phyloP scores from a whole-genome alignment of 2,329 filamentous ascomycete species.

The Pseudogymnoascus sp. region DNA sequence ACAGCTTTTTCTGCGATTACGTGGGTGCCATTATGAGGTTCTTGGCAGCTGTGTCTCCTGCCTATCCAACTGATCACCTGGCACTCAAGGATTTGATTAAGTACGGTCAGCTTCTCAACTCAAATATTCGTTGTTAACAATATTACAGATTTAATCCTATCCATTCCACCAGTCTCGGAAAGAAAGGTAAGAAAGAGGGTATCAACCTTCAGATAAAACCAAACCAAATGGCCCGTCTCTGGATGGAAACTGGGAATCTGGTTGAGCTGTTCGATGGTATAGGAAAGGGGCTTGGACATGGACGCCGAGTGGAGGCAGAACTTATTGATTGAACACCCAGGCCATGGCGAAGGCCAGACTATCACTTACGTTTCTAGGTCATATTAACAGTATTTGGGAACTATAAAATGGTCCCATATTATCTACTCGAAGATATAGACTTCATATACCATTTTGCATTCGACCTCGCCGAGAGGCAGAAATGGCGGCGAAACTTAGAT shows the following conservation, averaged over 20 bases:
- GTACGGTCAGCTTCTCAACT: not conserved
- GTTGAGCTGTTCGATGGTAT: not conserved
- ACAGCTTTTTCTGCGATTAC: conserved; percentile 28
- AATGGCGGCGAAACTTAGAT: not conserved
- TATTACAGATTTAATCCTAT: conserved; percentile 17
- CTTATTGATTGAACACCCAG: not conserved
- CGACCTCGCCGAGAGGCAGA: not conserved
- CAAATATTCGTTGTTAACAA: conserved; percentile 6
- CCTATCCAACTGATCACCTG: conserved; percentile 13
- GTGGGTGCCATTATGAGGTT: conserved; percentile 21
- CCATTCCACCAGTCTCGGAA: conserved; percentile 13
- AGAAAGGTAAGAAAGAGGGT: conserved; percentile 23
- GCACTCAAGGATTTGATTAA: not conserved
- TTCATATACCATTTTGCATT: not conserved
- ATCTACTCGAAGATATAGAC: not conserved
- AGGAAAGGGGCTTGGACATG: conserved; percentile 1
- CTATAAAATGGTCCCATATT: not conserved
- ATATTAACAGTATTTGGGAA: not conserved
- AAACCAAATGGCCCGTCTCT: conserved; percentile 6
- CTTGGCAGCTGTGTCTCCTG: conserved; percentile 14
- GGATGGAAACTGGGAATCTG: conserved; percentile 9
- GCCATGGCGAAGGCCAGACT: not conserved
- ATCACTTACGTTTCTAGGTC: not conserved
- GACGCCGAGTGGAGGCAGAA: not conserved
- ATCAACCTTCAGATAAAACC: conserved; percentile 33